A percentile compares a stretch with the other conserved stretches of the same genome.
Conservation (phyloP, 768 basidiomycete species). For the Clavulina sp. region DNA sequence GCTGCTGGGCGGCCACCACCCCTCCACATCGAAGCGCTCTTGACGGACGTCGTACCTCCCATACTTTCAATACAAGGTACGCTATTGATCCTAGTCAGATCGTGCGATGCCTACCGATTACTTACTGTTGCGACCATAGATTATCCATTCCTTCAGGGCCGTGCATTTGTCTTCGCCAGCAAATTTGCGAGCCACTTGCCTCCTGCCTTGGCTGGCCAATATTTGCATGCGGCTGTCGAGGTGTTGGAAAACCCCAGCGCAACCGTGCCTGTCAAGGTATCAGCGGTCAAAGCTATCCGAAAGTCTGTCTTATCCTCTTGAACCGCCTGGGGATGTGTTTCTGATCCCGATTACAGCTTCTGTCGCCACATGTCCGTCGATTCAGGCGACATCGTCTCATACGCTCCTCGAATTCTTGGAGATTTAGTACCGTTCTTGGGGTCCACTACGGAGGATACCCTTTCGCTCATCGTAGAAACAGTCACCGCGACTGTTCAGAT, state of each 20-base stretch:
- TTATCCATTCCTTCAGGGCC: constrained; percentile 82
- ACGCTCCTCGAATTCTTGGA: constrained; percentile 57
- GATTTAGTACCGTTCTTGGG: constrained; percentile 72
- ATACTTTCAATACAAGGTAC: constrained; percentile 54
- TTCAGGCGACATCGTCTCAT: constrained; percentile 38
- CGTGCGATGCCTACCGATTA: neutral
- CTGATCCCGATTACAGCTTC: constrained; percentile 39
- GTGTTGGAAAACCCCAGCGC: constrained; percentile 61
- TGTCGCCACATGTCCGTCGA: constrained; percentile 27
- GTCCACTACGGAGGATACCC: constrained; percentile 68
- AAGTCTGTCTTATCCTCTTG: constrained; percentile 39
- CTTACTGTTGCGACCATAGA: constrained; percentile 28
- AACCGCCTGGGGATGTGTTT: constrained; percentile 31
- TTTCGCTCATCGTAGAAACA: constrained; percentile 76
- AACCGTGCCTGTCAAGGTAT: constrained; percentile 78
- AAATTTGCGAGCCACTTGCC: constrained; percentile 67
- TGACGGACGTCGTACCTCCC: constrained; percentile 63
- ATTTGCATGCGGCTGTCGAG: constrained; percentile 71
- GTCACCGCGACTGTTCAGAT: constrained; percentile 63
- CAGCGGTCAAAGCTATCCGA: constrained; percentile 81
- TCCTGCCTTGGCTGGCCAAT: constrained; percentile 55
- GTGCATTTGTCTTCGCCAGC: constrained; percentile 88
- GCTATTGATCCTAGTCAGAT: constrained; percentile 14
- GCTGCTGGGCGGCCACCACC: constrained; percentile 42
- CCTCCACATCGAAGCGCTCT: constrained; percentile 61